A percentile compares a stretch with the other conserved stretches of the same genome.
These are phyloP conservation scores for Phoenix dactylifera DNA, from an alignment of 176 grass and related monocot species.

Conservation along the genomic window DNA sequence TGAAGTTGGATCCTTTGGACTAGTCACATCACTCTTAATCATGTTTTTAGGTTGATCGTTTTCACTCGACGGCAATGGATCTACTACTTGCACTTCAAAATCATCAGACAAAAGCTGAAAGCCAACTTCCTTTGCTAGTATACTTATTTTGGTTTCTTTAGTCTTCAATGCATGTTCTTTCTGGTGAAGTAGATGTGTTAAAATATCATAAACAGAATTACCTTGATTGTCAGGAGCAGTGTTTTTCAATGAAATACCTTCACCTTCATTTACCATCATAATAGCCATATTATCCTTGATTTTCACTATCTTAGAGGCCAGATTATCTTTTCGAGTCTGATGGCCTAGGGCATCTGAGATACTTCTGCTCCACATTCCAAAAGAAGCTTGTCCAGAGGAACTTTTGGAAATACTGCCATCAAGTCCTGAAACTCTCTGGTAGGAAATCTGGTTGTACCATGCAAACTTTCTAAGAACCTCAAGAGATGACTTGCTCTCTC, in stretches of 20 bases:
- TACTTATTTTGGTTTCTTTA: slow-evolving; percentile 61
- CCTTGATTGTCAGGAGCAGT: slow-evolving; percentile 19
- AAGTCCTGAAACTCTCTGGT: slow-evolving; percentile 18
- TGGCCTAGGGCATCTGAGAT: slow-evolving; percentile 21
- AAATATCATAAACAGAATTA: slow-evolving; percentile 53
- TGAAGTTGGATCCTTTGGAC: slow-evolving; percentile 26
- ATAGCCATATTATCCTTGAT: slow-evolving; percentile 67
- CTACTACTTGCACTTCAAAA: slow-evolving; percentile 41
- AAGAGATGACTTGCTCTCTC: slow-evolving; percentile 67
- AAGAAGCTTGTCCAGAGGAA: slow-evolving; percentile 30
- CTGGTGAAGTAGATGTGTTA: slow-evolving; percentile 64
- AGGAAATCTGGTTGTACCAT: slow-evolving; percentile 41
- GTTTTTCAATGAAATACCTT: slow-evolving; percentile 42
- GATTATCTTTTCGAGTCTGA: slow-evolving; percentile 35
- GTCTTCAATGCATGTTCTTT: slow-evolving; percentile 33
- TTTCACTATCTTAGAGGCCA: slow-evolving; percentile 44
- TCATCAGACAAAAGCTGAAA: slow-evolving; percentile 59
- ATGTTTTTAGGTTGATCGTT: slow-evolving; percentile 17
- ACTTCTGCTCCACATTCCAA: slow-evolving; percentile 31
- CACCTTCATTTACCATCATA: slow-evolving; percentile 66
- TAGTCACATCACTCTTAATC: slow-evolving; percentile 20
- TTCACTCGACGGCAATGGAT: slow-evolving; percentile 24
- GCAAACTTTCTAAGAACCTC: slow-evolving; percentile 68
- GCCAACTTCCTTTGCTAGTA: slow-evolving; percentile 60
- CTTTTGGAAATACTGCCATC: slow-evolving; percentile 20